Conservation (phyloP, 306 rosid species). For the Vicia sativa region DNA sequence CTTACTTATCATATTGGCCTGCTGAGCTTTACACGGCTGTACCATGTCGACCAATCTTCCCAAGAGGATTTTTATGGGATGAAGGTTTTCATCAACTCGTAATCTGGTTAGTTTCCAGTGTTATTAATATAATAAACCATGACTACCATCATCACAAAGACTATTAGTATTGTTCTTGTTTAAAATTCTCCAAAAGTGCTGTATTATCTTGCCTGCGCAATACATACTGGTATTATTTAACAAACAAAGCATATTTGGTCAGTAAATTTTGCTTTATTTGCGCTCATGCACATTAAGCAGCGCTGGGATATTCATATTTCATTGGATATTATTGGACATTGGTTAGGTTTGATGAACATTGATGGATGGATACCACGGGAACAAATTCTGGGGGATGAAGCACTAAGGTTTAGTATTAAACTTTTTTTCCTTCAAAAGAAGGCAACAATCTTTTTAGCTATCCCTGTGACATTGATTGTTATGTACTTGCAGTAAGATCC, state of each 20-base stretch:
- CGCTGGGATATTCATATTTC: slow-evolving; percentile 89
- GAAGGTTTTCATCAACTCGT: slow-evolving; percentile 98
- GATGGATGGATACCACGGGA: slow-evolving; percentile 99
- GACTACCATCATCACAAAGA: slow-evolving; percentile 1
- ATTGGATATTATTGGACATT: slow-evolving; percentile 89
- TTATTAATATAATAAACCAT: slow-evolving; percentile 2
- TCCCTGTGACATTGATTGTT: slow-evolving; percentile 36
- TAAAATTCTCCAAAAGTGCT: slow-evolving; percentile 28
- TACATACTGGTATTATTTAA: slow-evolving; percentile 12
- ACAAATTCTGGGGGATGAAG: slow-evolving; percentile 95
- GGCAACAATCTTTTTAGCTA: slow-evolving; percentile 20
- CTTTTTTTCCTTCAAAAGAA: slow-evolving; percentile 37
- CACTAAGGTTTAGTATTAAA: slow-evolving; percentile 65
- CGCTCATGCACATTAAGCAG: slow-evolving; percentile 48
- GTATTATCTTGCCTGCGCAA: slow-evolving; percentile 25
- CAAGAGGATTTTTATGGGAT: slow-evolving; percentile 99
- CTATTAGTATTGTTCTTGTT: slow-evolving; percentile 18
- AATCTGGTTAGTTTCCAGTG: slow-evolving; percentile 66
- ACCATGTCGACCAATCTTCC: slow-evolving; percentile 89
- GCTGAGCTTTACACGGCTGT: slow-evolving; percentile 97
- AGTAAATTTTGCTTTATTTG: slow-evolving; percentile 18
- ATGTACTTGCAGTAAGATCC: slow-evolving; percentile 74
- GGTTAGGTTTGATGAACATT: slow-evolving; percentile 89
- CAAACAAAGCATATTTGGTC: slow-evolving; percentile 25
- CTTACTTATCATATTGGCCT: slow-evolving; percentile 80